Evolutionary conservation across 2,329 filamentous ascomycete genomes (phyloP).

Genomic region (Aspergillus quadricinctus): DNA sequence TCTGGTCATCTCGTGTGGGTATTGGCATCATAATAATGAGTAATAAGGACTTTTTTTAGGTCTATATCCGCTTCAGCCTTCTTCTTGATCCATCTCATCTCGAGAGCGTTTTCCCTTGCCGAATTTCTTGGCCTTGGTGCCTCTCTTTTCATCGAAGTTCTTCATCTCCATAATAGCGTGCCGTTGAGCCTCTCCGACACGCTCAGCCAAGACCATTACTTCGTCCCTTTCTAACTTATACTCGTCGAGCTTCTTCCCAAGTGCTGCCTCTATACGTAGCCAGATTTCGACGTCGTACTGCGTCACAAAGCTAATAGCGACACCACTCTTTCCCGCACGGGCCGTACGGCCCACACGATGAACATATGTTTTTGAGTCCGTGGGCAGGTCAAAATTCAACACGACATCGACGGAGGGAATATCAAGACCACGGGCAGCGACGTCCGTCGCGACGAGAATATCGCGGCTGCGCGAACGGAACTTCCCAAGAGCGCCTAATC

Average conservation of each 20-base stretch:
- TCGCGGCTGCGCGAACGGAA: conserved; percentile 77
- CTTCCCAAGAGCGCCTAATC: conserved; percentile 83
- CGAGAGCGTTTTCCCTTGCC: conserved; percentile 54
- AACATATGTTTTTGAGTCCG: conserved; percentile 85
- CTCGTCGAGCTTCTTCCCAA: conserved; percentile 71
- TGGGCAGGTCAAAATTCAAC: conserved; percentile 78
- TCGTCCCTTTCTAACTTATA: conserved; percentile 72
- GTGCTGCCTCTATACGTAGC: conserved; percentile 72
- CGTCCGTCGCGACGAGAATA: conserved; percentile 85
- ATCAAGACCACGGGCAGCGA: conserved; percentile 88
- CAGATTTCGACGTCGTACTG: conserved; percentile 85
- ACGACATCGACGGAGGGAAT: conserved; percentile 89
- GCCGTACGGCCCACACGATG: conserved; percentile 86
- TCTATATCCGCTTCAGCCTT: conserved; percentile 48
- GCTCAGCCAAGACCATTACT: conserved; percentile 72
- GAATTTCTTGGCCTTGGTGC: conserved; percentile 44
- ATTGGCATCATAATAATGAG: not conserved
- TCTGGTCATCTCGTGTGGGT: not conserved
- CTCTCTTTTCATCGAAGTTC: conserved; percentile 65
- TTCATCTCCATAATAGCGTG: conserved; percentile 80
- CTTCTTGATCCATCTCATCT: conserved; percentile 71
- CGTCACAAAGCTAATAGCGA: conserved; percentile 75
- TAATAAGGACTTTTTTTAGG: not conserved
- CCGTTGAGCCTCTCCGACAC: conserved; percentile 79
- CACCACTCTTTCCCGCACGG: conserved; percentile 77